A percentile compares a stretch with the other conserved stretches of the same genome.
phyloP scores from a whole-genome alignment of 495 filamentous ascomycete genomes.

The Penicillium desertorum region DNA sequence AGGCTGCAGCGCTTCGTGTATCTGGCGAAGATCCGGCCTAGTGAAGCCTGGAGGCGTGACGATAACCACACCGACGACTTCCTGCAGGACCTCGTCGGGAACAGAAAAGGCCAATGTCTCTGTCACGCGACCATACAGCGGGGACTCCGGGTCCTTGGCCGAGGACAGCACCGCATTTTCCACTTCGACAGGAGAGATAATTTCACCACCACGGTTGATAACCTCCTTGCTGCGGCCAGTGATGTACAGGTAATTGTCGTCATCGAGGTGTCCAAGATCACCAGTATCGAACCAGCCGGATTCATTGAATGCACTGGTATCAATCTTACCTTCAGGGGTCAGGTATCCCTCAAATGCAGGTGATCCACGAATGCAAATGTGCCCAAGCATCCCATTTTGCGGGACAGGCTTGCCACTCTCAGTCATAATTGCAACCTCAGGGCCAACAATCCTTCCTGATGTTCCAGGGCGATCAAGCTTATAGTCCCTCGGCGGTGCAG shows the following conservation, averaged over 20 bases:
- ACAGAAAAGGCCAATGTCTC: slow-evolving; percentile 46
- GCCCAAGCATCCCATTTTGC: slow-evolving; percentile 28
- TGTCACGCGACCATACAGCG: slow-evolving; percentile 32
- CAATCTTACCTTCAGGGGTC: slow-evolving; percentile 26
- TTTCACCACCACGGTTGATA: slow-evolving; percentile 78
- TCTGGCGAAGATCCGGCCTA: slow-evolving; percentile 34
- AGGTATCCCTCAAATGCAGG: slow-evolving; percentile 48
- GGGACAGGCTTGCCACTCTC: slow-evolving; percentile 24
- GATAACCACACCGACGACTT: slow-evolving; percentile 45
- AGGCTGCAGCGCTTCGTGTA: slow-evolving; percentile 36
- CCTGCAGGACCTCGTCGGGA: slow-evolving; percentile 43
- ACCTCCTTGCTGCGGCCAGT: slow-evolving; percentile 76
- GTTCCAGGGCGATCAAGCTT: slow-evolving; percentile 43
- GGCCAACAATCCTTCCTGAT: slow-evolving; percentile 43
- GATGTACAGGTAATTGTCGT: slow-evolving; percentile 64
- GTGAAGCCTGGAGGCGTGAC: slow-evolving; percentile 32
- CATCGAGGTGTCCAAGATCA: slow-evolving; percentile 49
- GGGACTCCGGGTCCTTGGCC: slow-evolving; percentile 28
- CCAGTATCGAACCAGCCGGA: slow-evolving; percentile 51
- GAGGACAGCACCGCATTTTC: slow-evolving; percentile 67
- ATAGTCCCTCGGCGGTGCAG: slow-evolving; percentile 38
- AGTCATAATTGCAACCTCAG: slow-evolving; percentile 37
- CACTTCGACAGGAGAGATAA: slow-evolving; percentile 76
- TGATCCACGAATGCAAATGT: slow-evolving; percentile 44
- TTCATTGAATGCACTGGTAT: slow-evolving; percentile 37